These are phyloP conservation scores for Cynara cardunculus DNA, from an alignment of 129 eudicot genomes.

Conservation along the genomic window DNA sequence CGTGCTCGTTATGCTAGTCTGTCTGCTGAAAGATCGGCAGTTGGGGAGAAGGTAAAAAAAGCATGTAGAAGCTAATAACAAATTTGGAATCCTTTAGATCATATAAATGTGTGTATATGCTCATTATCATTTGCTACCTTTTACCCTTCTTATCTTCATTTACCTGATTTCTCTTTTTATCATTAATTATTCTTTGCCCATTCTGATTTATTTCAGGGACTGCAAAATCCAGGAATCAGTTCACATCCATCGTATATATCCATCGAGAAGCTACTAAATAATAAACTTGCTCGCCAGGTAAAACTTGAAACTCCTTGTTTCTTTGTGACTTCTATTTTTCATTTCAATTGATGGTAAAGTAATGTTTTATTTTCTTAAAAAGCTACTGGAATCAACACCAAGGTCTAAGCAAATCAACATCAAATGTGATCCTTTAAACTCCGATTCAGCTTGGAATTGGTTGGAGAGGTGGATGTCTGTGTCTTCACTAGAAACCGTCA, in stretches of 20 bases:
- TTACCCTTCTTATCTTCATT: no score
- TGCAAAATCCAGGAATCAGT: slow-evolving; percentile 23
- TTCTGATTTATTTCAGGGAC: slow-evolving; percentile 43
- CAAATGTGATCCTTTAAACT: slow-evolving; percentile 64
- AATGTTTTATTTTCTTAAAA: not conserved
- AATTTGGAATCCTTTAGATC: not conserved
- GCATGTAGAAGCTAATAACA: not conserved
- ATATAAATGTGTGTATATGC: no score
- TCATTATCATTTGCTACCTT: no score
- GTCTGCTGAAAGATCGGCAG: slow-evolving; percentile 22
- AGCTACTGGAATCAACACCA: slow-evolving; percentile 75
- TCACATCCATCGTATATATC: slow-evolving; percentile 37
- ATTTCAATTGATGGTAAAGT: slow-evolving; percentile 4
- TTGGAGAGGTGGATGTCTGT: slow-evolving; percentile 90
- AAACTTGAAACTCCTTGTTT: not conserved
- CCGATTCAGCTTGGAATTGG: slow-evolving; percentile 90
- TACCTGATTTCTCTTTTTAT: not conserved
- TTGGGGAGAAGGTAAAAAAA: slow-evolving; percentile 16
- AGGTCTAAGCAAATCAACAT: slow-evolving; percentile 55
- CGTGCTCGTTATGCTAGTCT: slow-evolving; percentile 60
- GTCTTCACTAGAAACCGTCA: slow-evolving; percentile 40
- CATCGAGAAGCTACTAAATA: slow-evolving; percentile 69
- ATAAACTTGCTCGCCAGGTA: slow-evolving; percentile 90
- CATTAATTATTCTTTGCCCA: not conserved
- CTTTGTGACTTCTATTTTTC: not conserved